phyloP scores from a whole-genome alignment of 2,329 filamentous ascomycete species.

The Amesomyces nigricolor region DNA sequence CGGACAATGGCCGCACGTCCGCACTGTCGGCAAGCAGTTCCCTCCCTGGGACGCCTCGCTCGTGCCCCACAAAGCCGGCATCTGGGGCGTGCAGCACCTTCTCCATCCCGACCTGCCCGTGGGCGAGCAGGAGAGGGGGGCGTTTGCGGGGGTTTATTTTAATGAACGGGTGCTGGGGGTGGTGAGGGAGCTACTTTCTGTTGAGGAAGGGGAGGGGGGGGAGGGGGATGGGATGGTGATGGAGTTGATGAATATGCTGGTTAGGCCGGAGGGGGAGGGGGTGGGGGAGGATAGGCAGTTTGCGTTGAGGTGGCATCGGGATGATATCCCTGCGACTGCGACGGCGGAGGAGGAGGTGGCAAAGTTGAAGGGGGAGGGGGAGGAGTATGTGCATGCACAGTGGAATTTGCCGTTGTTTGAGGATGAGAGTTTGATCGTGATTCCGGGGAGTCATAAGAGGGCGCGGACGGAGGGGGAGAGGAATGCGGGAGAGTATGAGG shows the following conservation, averaged over 20 bases:
- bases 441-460: constrained; percentile 70
- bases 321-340: constrained; percentile 68
- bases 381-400: constrained; percentile 57
- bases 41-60: constrained; percentile 68
- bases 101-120: constrained; percentile 66
- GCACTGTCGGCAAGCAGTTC: constrained; percentile 84
- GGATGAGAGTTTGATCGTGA: constrained; percentile 66
- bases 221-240: constrained; percentile 65
- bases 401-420: constrained; percentile 80
- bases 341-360: constrained; percentile 60
- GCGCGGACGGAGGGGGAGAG: constrained; percentile 66
- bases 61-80: constrained; percentile 49
- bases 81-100: constrained; percentile 87
- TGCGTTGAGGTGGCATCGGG: constrained; percentile 76
- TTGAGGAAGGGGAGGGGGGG: constrained; percentile 27
- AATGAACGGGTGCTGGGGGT: constrained; percentile 56
- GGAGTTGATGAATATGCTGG: constrained; percentile 83
- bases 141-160: constrained; percentile 70
- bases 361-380: constrained; percentile 38
- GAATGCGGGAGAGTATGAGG: constrained; percentile 58
- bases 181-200: constrained; percentile 56
- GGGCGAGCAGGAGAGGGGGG: constrained; percentile 45
- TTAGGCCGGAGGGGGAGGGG: constrained; percentile 53
- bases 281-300: constrained; percentile 48
- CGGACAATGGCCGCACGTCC: constrained; percentile 76